Conservation (phyloP, 1,284 basidiomycete species). For the Fomitiporia mediterranea region DNA sequence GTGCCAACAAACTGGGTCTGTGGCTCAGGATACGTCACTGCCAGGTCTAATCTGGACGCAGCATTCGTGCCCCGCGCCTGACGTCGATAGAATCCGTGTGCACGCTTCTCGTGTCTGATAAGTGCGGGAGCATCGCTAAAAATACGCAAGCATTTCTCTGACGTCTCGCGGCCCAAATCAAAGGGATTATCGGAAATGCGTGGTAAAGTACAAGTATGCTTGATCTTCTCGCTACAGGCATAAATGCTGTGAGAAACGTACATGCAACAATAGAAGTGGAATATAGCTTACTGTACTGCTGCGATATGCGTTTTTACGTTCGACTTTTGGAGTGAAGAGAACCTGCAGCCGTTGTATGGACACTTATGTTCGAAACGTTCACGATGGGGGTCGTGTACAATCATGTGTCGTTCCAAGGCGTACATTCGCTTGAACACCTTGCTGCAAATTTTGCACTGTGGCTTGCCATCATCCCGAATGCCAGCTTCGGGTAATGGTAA, state of each 20-base stretch:
- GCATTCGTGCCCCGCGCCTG: background rate
- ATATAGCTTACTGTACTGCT: slow-evolving; percentile 16
- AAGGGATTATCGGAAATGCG: background rate
- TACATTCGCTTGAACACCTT: slow-evolving; percentile 9
- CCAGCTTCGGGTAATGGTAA: background rate
- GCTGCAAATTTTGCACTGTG: slow-evolving; percentile 4
- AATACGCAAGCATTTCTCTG: background rate
- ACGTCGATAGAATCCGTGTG: slow-evolving; percentile 6
- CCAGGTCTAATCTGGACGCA: background rate
- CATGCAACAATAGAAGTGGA: background rate
- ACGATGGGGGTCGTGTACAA: slow-evolving; percentile 2
- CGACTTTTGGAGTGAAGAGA: slow-evolving; percentile 15
- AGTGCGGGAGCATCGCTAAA: slow-evolving; percentile 14
- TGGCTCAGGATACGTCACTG: background rate
- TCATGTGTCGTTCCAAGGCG: slow-evolving; percentile 9
- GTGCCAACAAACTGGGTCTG: background rate
- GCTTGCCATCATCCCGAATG: background rate
- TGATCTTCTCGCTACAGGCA: slow-evolving; percentile 1
- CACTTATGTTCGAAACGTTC: slow-evolving; percentile 3
- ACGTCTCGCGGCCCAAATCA: background rate
- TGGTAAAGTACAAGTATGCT: slow-evolving; percentile 4
- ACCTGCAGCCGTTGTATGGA: slow-evolving; percentile 1
- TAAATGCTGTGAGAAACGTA: background rate
- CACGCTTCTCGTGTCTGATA: slow-evolving; percentile 15
- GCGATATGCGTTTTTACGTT: slow-evolving; percentile 18